phyloP scores from a whole-genome alignment of 2,329 filamentous ascomycete genomes.

The Nothophaeocryptopus gaeumannii region DNA sequence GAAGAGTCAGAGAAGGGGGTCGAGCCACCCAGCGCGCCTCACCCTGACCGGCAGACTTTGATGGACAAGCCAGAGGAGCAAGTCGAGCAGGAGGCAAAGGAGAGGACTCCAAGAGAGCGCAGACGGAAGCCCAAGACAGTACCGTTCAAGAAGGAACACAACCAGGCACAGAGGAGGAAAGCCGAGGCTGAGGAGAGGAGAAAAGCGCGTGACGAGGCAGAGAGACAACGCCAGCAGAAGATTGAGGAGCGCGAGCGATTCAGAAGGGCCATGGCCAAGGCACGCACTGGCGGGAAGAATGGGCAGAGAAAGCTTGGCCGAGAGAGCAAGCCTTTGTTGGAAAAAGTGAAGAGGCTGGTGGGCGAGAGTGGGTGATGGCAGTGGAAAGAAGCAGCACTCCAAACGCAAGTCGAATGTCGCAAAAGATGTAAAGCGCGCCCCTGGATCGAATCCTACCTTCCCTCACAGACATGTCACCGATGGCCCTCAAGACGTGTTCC shows the following conservation, averaged over 20 bases:
- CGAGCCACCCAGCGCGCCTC: constrained; percentile 48
- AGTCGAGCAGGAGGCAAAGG: constrained; percentile 9
- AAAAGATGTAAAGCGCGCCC: too few species aligned
- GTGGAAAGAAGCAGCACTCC: background rate
- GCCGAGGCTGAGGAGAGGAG: constrained; percentile 63
- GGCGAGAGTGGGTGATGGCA: constrained; percentile 30
- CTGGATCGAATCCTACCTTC: too few species aligned
- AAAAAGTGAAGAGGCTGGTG: constrained; percentile 73
- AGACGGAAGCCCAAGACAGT: constrained; percentile 42
- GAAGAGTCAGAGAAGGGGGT: constrained; percentile 19
- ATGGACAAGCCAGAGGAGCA: constrained; percentile 28
- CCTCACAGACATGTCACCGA: too few species aligned
- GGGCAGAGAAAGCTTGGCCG: constrained; percentile 77
- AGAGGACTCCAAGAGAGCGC: constrained; percentile 20
- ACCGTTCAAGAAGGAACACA: constrained; percentile 45
- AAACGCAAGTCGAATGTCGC: too few species aligned
- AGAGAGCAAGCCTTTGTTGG: constrained; percentile 73
- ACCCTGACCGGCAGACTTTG: constrained; percentile 35
- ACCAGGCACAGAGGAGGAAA: constrained; percentile 52
- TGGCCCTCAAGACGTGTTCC: too few species aligned
- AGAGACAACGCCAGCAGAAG: constrained; percentile 54
- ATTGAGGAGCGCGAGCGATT: constrained; percentile 69
- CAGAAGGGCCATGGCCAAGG: constrained; percentile 61
- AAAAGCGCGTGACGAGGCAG: constrained; percentile 60
- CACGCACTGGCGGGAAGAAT: constrained; percentile 59